A percentile compares a stretch with the other conserved stretches of the same genome.
phyloP scores from a whole-genome alignment of 306 rosid species.

The barrel medic (Medicago truncatula) region MtrunA17r5.0-ANR NC_053049.1:38392001-38392500 shows the following conservation, averaged over 20 bases:
- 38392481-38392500: too few relatives aligned
- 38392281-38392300: neutral
- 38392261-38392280: neutral
- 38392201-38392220: too few relatives aligned
- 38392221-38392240: neutral
- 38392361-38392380: neutral
- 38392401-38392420: neutral
- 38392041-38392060: too few relatives aligned
- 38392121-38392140: too few relatives aligned
- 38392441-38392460: neutral
- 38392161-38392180: too few relatives aligned
- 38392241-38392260: neutral
- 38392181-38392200: too few relatives aligned
- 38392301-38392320: neutral
- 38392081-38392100: too few relatives aligned
- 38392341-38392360: neutral
- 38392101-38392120: too few relatives aligned
- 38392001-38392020: too few relatives aligned
- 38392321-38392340: neutral
- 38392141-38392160: too few relatives aligned
- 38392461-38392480: neutral
- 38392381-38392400: neutral
- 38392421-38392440: neutral
- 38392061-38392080: too few relatives aligned
- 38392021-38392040: too few relatives aligned